Evolutionary conservation across 805 yeast genomes (phyloP), one percentile per base, ranked within the genome.

Genomic region (Blastobotrys americana): DNA sequence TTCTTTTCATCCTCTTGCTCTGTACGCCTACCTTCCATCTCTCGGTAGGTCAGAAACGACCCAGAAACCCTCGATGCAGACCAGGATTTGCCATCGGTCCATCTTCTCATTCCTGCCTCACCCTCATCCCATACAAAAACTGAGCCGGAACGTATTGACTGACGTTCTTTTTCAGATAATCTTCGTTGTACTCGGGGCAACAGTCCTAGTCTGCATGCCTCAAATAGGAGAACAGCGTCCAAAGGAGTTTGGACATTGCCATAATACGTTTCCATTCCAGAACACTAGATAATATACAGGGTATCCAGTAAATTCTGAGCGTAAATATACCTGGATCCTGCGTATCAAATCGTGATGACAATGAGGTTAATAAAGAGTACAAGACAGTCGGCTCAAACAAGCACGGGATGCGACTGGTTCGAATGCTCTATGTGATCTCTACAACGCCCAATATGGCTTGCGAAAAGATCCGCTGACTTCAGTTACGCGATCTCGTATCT

Each of bases 21-120:
- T 16, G 45, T 56, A 5, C 57, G 49, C 22, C 48, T 41, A 15
- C 51, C 59, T 47, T 77, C 80, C 69, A 80, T 72, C 57, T 82
- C 87, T 42, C 75, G 71, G 59, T 81, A 81, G 2, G 77, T 73
- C 23, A 81, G 63, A 55, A 81, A 81, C 1, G 74, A 69, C 3
- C 84, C 84, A 3, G 72, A 70, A 1, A 83, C 87, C 47, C 87
- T 69, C 0, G 84, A 77, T 2, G 88, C 84, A 47, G 78, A 70
- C 89, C 90, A 82, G 27, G 73, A 70, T 50, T 74, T 73, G 16
- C 89, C 86, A 55, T 82, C 90, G 1, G 89, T 82, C 89, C 90
- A 82, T 22, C 89, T 65, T 50, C 78, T 73, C 78, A 83, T 80
- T 15, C 79, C 82, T 36, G 84, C 77, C 52, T 77, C 80, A 10